phyloP scores from a whole-genome alignment of 345 rosid species.

The Balakata baccata region DNA sequence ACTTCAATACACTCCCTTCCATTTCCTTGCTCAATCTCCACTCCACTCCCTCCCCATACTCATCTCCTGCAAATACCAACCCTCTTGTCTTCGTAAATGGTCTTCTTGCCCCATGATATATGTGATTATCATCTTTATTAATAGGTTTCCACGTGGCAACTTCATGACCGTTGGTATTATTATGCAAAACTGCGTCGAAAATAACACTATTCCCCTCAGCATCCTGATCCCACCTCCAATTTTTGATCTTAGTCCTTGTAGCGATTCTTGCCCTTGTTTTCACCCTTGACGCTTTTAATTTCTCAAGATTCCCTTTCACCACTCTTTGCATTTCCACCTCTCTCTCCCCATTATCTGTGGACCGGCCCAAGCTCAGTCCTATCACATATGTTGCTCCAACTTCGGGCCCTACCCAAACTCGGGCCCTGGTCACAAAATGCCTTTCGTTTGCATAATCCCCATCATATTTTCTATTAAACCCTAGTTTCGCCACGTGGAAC shows the following conservation, averaged over 20 bases:
- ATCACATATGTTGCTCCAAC: conserved; percentile 67
- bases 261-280: conserved; percentile 51
- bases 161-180: conserved; percentile 50
- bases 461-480: conserved; percentile 39
- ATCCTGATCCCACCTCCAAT: conserved; percentile 84
- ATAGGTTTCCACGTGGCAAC: conserved; percentile 25
- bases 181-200: conserved; percentile 62
- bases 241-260: conserved; percentile 49
- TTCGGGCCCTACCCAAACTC: conserved; percentile 84
- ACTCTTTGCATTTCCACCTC: conserved; percentile 46
- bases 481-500: conserved; percentile 62
- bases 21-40: conserved; percentile 86
- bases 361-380: conserved; percentile 71
- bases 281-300: conserved; percentile 40
- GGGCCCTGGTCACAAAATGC: conserved; percentile 58
- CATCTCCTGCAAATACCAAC: conserved; percentile 68
- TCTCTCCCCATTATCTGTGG: conserved; percentile 50
- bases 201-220: conserved; percentile 73
- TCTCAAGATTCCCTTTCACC: conserved; percentile 38
- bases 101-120: conserved; percentile 34
- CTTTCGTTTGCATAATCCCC: conserved; percentile 42
- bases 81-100: conserved; percentile 73
- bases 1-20: conserved; percentile 91
- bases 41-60: conserved; percentile 57
- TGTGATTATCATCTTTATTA: conserved; percentile 8